Evolutionary conservation across 1,284 basidiomycete genomes (phyloP), one percentile per base, ranked within the genome.

Genomic region (Inonotus hispidus): DNA sequence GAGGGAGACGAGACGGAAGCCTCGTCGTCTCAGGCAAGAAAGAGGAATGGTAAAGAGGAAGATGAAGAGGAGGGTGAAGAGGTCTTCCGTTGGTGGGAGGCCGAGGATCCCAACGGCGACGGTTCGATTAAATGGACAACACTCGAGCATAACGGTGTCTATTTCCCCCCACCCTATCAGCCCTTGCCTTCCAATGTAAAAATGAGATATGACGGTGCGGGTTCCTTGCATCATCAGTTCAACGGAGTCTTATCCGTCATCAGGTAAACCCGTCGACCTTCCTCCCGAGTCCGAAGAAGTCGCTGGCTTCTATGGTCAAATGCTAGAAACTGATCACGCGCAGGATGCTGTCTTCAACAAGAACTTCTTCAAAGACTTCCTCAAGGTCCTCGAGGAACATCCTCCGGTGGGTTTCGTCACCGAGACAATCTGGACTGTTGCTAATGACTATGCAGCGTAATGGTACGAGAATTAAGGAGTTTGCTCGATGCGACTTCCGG

Each of bases 281-380:
- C 86, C 93, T 13, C 86, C 83, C 13, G 92, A 90, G 66, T 82
- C 95, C 1, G 97, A 99, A 74, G 97, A 99, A 74, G 95, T 99
- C 45, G 97, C 97, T 49, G 91, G 92, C 39, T 99, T 99, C 76
- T 99, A 96, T 70, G 97, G 81, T 29, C 92, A 94, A 32, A 85
- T 99, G 79, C 71, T 99, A 58, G 94, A 96, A 73, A 92, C 93
- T 2, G 93, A 96, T 66, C 95, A 99, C 70, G 93, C 92, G 2
- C 82, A 91, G 73, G 95, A 99, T 72, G 79, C 79, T 27, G 87
- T 82, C 0, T 99, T 99, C 78, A 93, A 93, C 74, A 85, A 88
- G 71, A 99, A 99, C 76, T 99, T 99, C 75, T 99, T 99, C 74
- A 80, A 87, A 1, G 95, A 98, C 72, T 99, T 91, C 82, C 81